Evolutionary conservation across 306 rosid genomes (phyloP).

Genomic region (Macrotyloma uniflorum): DNA sequence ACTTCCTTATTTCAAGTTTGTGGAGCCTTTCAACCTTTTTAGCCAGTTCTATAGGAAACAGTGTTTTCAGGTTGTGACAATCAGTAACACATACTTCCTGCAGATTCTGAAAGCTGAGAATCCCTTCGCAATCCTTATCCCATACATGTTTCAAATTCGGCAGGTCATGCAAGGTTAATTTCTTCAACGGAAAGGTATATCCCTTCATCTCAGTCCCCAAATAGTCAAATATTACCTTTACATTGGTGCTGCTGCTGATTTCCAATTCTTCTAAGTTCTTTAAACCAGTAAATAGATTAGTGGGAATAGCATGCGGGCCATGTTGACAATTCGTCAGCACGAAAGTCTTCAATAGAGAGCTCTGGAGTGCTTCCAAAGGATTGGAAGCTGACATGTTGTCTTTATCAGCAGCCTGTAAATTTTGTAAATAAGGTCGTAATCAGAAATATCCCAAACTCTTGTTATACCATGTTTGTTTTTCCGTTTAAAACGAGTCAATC

Average conservation of each 20-base stretch:
- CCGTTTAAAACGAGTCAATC: too few relatives aligned
- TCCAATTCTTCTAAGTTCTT: background rate
- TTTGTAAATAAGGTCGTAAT: background rate
- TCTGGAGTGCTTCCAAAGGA: background rate
- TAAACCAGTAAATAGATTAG: background rate
- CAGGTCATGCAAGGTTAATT: background rate
- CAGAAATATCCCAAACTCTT: background rate
- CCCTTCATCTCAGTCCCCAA: background rate
- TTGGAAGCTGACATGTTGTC: background rate
- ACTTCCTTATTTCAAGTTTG: fast-evolving
- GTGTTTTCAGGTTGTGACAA: background rate
- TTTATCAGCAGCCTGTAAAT: background rate
- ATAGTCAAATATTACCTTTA: background rate
- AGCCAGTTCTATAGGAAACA: background rate
- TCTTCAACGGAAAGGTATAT: background rate
- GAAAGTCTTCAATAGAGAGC: background rate
- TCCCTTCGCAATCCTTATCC: background rate
- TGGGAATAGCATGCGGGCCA: constrained; percentile 9
- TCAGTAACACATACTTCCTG: background rate
- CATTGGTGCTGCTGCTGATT: background rate
- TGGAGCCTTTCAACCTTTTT: background rate
- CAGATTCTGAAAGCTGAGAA: background rate
- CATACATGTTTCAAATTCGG: background rate
- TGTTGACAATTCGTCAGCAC: background rate
- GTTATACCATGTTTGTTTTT: too few relatives aligned